Conservation (phyloP, 1,284 basidiomycete species). For the Macrocystidia cucumis region DNA sequence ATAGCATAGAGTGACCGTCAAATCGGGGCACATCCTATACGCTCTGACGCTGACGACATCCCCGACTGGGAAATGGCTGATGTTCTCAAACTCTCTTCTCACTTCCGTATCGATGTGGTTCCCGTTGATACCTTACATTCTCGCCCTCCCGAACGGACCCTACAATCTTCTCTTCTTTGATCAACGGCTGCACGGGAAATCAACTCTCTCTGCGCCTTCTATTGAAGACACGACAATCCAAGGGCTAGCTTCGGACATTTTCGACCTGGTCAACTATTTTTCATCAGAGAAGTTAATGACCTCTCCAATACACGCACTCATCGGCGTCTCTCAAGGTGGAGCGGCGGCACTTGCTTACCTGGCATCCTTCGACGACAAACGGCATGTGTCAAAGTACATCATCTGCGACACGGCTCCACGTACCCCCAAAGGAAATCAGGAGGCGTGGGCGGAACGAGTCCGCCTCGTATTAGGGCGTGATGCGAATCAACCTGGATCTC, state of each 20-base stretch:
- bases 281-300: too few relatives aligned
- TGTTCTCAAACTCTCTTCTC: conserved; percentile 38
- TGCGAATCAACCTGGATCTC: conserved; percentile 10
- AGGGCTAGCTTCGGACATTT: conserved; percentile 34
- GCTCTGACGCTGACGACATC: conserved; percentile 29
- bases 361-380: conserved; percentile 14
- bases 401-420: conserved; percentile 35
- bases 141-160: conserved; percentile 15
- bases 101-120: conserved; percentile 39
- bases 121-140: conserved; percentile 28
- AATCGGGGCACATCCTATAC: conserved; percentile 27
- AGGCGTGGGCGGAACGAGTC: conserved; percentile 37
- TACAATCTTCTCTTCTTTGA: conserved; percentile 40
- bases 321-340: conserved; percentile 44
- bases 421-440: conserved; percentile 34
- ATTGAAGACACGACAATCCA: conserved; percentile 21
- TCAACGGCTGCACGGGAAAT: conserved; percentile 38
- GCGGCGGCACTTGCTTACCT: conserved; percentile 35
- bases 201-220: conserved; percentile 23
- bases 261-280: conserved; percentile 21
- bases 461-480: conserved; percentile 22
- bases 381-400: conserved; percentile 25
- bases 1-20: conserved; percentile 21
- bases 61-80: conserved; percentile 35
- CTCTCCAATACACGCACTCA: conserved; percentile 28